Conservation (phyloP, 108 stramenopile genomes). For the Skeletonema marinoi region DNA sequence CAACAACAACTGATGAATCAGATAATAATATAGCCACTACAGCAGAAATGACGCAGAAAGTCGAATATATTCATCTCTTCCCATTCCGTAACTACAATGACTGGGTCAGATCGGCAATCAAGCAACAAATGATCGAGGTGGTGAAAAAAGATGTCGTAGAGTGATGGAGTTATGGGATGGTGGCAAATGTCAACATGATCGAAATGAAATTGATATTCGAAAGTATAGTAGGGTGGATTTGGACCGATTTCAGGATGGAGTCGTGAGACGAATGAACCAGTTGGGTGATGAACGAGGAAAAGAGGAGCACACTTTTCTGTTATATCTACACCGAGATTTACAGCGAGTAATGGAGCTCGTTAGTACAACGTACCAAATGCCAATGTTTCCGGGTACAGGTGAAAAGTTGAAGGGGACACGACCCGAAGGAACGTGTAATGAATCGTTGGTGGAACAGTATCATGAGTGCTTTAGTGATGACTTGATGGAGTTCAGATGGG, state of each 20-base stretch:
- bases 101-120: constrained; percentile 34
- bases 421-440: constrained; percentile 37
- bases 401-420: constrained; percentile 11
- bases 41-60: background rate
- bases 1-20: background rate
- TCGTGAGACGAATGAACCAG: constrained; percentile 10
- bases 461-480: constrained; percentile 39
- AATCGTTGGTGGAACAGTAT: constrained; percentile 24
- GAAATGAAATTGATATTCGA: constrained; percentile 42
- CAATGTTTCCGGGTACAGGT: constrained; percentile 24
- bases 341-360: constrained; percentile 7
- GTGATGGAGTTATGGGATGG: background rate
- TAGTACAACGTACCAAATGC: constrained; percentile 18
- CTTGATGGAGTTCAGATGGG: constrained; percentile 29
- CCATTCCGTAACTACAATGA: constrained; percentile 44
- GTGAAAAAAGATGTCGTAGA: constrained; percentile 13
- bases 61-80: constrained; percentile 29
- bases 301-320: constrained; percentile 24
- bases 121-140: constrained; percentile 36
- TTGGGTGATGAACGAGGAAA: background rate
- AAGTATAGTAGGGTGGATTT: constrained; percentile 29
- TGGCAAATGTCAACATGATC: constrained; percentile 9
- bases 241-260: constrained; percentile 15
- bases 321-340: constrained; percentile 38
- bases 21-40: background rate